Percentiles rank a stretch among this genome's conserved stretches.
phyloP scores from a whole-genome alignment of 345 rosid genomes.

The Rhodamnia rubescens region DNA sequence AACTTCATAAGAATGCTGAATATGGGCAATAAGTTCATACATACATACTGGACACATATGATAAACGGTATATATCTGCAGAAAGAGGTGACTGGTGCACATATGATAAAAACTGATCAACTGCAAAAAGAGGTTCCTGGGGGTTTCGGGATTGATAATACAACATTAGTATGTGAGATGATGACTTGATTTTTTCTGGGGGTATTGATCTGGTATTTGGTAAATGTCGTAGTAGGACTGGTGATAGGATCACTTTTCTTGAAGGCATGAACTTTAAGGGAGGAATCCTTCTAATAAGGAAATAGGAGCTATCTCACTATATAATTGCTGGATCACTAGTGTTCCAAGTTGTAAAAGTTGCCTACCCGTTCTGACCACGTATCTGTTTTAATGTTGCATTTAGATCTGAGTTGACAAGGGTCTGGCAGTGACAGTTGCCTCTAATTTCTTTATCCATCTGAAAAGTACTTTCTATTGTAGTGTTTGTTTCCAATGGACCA shows the following conservation, averaged over 20 bases:
- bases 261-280: neutral
- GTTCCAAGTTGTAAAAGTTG: neutral
- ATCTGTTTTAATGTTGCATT: neutral
- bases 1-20: neutral
- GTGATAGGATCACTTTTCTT: neutral
- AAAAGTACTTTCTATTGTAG: neutral
- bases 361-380: neutral
- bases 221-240: neutral
- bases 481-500: neutral
- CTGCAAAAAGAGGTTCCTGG: neutral
- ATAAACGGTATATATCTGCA: neutral
- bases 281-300: neutral
- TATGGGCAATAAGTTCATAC: neutral
- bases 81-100: neutral
- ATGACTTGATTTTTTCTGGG: neutral
- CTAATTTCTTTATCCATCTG: neutral
- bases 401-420: neutral
- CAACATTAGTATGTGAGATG: neutral
- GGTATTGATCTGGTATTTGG: neutral
- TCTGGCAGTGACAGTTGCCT: neutral
- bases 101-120: neutral
- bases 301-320: neutral
- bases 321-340: neutral
- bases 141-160: neutral
- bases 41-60: neutral